phyloP scores from a whole-genome alignment of 1,284 basidiomycete species.

The Boletus mariae region DNA sequence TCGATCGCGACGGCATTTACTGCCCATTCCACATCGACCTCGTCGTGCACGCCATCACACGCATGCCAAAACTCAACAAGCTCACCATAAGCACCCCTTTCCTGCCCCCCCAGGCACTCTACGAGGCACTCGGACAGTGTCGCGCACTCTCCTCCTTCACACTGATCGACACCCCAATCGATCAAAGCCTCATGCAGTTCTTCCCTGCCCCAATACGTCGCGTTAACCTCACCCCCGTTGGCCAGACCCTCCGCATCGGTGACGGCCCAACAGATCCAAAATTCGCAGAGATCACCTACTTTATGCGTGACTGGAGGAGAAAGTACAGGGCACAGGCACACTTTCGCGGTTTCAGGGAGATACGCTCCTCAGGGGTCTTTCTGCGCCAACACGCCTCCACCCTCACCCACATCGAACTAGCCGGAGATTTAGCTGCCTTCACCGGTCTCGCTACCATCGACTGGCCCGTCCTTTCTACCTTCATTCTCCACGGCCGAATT shows the following conservation, averaged over 20 bases:
- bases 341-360: constrained; percentile 28
- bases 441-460: constrained; percentile 30
- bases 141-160: constrained; percentile 25
- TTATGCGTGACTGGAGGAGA: constrained; percentile 35
- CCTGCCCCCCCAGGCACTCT: constrained; percentile 29
- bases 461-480: constrained; percentile 28
- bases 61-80: constrained; percentile 29
- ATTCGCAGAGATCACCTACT: constrained; percentile 34
- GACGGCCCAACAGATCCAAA: constrained; percentile 33
- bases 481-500: constrained; percentile 28
- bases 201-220: constrained; percentile 24
- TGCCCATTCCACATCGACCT: constrained; percentile 28
- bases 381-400: constrained; percentile 29
- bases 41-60: constrained; percentile 19
- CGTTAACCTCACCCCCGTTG: constrained; percentile 28
- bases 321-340: constrained; percentile 32
- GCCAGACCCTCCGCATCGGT: constrained; percentile 30
- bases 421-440: constrained; percentile 29
- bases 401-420: constrained; percentile 28
- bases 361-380: constrained; percentile 32
- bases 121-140: constrained; percentile 29
- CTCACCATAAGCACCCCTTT: constrained; percentile 30
- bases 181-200: constrained; percentile 33
- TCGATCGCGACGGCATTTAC: constrained; percentile 33
- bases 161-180: constrained; percentile 32